phyloP scores from a whole-genome alignment of 352 stramenopile genomes.

The Phytophthora brassicae region DNA sequence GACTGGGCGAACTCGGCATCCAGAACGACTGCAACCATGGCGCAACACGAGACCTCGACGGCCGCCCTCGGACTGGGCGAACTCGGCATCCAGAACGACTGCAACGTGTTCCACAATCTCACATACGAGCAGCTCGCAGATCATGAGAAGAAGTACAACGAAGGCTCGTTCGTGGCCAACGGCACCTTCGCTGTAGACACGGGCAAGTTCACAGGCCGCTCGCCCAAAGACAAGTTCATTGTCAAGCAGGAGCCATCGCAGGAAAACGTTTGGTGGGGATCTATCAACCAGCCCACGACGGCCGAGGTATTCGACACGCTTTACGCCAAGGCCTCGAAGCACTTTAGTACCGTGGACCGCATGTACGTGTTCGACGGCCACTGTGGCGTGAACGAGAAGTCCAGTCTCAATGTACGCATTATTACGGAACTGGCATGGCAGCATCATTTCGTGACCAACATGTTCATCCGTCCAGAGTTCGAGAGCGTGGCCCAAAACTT shows the following conservation, averaged over 20 bases:
- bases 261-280: conserved; percentile 96
- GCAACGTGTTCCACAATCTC: conserved; percentile 95
- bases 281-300: conserved; percentile 95
- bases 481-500: conserved; percentile 90
- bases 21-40: conserved; percentile 84
- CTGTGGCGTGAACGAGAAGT: conserved; percentile 91
- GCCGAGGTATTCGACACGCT: conserved; percentile 95
- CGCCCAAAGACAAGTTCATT: conserved; percentile 98
- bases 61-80: conserved; percentile 65
- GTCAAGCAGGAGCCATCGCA: conserved; percentile 92
- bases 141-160: conserved; percentile 94
- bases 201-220: conserved; percentile 98
- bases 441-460: conserved; percentile 97
- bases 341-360: conserved; percentile 93
- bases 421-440: conserved; percentile 98
- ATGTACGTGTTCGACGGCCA: conserved; percentile 97
- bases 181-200: conserved; percentile 97
- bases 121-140: conserved; percentile 95
- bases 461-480: conserved; percentile 92
- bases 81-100: conserved; percentile 89
- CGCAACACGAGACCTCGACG: conserved; percentile 65
- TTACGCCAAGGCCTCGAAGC: conserved; percentile 91
- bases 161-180: conserved; percentile 88
- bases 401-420: conserved; percentile 95
- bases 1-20: conserved; percentile 89